Evolutionary conservation across 805 yeast genomes (phyloP).

Genomic region (Nakazawaea pomicola): DNA sequence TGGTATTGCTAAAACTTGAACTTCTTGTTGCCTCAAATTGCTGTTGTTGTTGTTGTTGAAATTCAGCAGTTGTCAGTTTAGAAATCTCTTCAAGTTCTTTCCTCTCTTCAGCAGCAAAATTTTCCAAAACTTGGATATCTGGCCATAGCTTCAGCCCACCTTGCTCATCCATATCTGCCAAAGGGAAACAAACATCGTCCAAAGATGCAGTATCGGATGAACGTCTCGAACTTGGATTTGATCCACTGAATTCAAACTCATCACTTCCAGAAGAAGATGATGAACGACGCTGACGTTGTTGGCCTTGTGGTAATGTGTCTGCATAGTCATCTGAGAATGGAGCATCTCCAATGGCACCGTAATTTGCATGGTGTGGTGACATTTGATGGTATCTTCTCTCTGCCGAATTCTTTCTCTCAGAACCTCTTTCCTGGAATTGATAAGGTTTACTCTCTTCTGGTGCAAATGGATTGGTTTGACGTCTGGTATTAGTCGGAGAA

Average conservation of each 20-base stretch:
- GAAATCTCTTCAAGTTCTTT: constrained; percentile 25
- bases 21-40: constrained; percentile 15
- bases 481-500: neutral
- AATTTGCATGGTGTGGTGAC: constrained; percentile 6
- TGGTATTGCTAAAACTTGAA: constrained; percentile 8
- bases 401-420: neutral
- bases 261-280: constrained; percentile 9
- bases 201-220: constrained; percentile 66
- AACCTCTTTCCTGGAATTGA: neutral
- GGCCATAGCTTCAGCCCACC: constrained; percentile 64
- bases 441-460: constrained; percentile 3
- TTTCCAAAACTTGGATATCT: constrained; percentile 68
- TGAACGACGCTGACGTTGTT: constrained; percentile 1
- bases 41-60: constrained; percentile 19
- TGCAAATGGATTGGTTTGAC: neutral
- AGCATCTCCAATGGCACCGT: constrained; percentile 2
- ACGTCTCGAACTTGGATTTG: constrained; percentile 63
- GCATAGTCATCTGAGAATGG: constrained; percentile 9
- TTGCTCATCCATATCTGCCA: constrained; percentile 43
- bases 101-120: constrained; percentile 68
- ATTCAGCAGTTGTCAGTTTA: constrained; percentile 22
- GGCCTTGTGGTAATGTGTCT: constrained; percentile 7
- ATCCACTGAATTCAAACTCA: constrained; percentile 37
- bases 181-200: constrained; percentile 89
- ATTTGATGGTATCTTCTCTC: constrained; percentile 6